phyloP scores from a whole-genome alignment of 1,284 basidiomycete species.

The Trichosporon coremiiforme region DNA sequence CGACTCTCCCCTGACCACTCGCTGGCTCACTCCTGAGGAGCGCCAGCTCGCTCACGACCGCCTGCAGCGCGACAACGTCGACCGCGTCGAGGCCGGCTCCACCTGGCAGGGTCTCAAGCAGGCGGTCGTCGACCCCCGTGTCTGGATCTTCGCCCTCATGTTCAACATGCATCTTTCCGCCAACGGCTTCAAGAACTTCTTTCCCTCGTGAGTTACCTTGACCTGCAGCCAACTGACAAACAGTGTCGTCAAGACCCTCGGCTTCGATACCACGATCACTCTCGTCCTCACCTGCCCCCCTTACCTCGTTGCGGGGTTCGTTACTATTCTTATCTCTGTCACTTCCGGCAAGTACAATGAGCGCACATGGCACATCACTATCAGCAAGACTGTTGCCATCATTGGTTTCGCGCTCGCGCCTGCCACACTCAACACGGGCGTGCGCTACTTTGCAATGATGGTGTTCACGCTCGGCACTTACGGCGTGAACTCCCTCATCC shows the following conservation, averaged over 20 bases:
- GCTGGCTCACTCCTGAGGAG: slow-evolving; percentile 30
- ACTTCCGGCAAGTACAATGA: slow-evolving; percentile 40
- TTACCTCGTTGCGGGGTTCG: slow-evolving; percentile 40
- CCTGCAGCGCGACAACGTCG: slow-evolving; percentile 40
- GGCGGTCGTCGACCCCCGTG: slow-evolving; percentile 38
- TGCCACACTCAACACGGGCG: slow-evolving; percentile 39
- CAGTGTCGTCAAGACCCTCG: slow-evolving; percentile 35
- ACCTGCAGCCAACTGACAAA: neutral
- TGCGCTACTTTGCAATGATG: slow-evolving; percentile 42
- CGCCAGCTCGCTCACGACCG: slow-evolving; percentile 30
- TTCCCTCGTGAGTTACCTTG: slow-evolving; percentile 26
- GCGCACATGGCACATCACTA: slow-evolving; percentile 41
- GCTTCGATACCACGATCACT: slow-evolving; percentile 47
- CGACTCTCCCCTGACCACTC: slow-evolving; percentile 28
- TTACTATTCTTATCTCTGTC: slow-evolving; percentile 33
- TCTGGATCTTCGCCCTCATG: slow-evolving; percentile 42
- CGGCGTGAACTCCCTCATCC: slow-evolving; percentile 43
- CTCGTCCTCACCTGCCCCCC: slow-evolving; percentile 55
- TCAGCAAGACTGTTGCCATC: slow-evolving; percentile 36
- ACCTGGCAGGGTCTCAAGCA: slow-evolving; percentile 43
- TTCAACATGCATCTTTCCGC: slow-evolving; percentile 40
- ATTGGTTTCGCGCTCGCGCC: slow-evolving; percentile 43
- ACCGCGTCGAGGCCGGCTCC: slow-evolving; percentile 36
- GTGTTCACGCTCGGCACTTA: slow-evolving; percentile 42
- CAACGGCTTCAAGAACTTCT: slow-evolving; percentile 45